Percentiles rank a stretch among this genome's conserved stretches.
Evolutionary conservation across 306 rosid species (phyloP).

Genomic region (Casuarina glauca): DNA sequence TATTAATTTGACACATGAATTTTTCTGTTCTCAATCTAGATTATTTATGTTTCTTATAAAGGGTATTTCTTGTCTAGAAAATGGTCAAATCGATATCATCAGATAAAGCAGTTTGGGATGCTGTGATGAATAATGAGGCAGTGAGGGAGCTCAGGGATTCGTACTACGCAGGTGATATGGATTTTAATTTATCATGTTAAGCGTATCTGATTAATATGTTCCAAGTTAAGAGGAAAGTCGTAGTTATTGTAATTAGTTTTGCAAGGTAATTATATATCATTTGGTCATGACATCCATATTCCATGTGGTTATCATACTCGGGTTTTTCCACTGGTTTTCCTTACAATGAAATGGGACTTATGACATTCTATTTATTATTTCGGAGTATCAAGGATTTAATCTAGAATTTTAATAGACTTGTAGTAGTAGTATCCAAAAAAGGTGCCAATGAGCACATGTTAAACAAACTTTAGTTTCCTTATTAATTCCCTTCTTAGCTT

Average conservation of each 20-base stretch:
- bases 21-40: constrained; percentile 1
- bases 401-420: neutral
- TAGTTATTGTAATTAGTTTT: neutral
- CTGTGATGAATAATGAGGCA: constrained; percentile 68
- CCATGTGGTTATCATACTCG: neutral
- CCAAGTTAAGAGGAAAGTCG: neutral
- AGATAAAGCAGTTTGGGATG: constrained; percentile 79
- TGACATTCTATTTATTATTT: neutral
- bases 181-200: neutral
- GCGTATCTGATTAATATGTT: neutral
- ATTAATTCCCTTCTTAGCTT: too few relatives aligned
- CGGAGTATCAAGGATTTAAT: neutral
- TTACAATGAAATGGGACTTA: neutral
- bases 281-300: neutral
- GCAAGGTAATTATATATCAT: neutral
- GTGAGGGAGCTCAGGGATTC: constrained; percentile 65
- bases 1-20: neutral
- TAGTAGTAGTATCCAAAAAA: neutral
- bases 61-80: constrained; percentile 42
- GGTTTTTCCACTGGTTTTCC: neutral
- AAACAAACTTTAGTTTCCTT: too few relatives aligned
- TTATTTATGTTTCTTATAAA: neutral
- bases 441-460: neutral
- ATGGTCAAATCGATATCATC: constrained; percentile 74
- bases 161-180: constrained; percentile 46